A percentile compares a stretch with the other conserved stretches of the same genome.
phyloP scores from a whole-genome alignment of 2,329 filamentous ascomycete species.

The Chaetomiaceae sp. region DNA sequence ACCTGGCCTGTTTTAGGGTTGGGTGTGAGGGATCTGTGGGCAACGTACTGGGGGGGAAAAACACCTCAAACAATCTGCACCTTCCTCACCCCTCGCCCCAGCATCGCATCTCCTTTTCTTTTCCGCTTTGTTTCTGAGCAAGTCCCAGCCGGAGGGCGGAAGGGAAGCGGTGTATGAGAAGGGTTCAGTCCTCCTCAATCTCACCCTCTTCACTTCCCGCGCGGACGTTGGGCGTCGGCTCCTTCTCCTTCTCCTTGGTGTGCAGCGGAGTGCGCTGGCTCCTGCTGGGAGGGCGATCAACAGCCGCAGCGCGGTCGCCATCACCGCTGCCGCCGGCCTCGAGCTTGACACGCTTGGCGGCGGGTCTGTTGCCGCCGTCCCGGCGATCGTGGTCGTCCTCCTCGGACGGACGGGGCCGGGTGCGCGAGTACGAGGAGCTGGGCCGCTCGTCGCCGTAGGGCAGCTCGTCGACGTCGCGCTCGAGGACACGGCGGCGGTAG shows the following conservation, averaged over 20 bases:
- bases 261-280: slow-evolving; percentile 30
- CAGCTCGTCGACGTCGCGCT: slow-evolving; percentile 78
- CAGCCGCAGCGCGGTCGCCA: slow-evolving; percentile 33
- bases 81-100: no score
- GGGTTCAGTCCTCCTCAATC: slow-evolving; percentile 88
- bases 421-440: slow-evolving; percentile 44
- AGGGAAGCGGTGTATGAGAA: no score
- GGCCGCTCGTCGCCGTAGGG: slow-evolving; percentile 78
- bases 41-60: no score
- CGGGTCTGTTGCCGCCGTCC: slow-evolving; percentile 50
- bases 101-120: no score
- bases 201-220: slow-evolving; percentile 96
- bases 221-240: slow-evolving; percentile 53
- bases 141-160: no score
- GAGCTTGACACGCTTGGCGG: slow-evolving; percentile 59
- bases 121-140: no score
- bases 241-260: slow-evolving; percentile 37
- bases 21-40: no score
- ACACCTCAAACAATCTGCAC: no score
- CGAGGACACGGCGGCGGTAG: slow-evolving; percentile 70
- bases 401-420: slow-evolving; percentile 69
- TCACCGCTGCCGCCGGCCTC: slow-evolving; percentile 34
- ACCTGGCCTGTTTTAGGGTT: no score
- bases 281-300: slow-evolving; percentile 56
- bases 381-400: slow-evolving; percentile 64